Evolutionary conservation across 2,329 filamentous ascomycete genomes (phyloP).

Genomic region (Diatrype stigma): DNA sequence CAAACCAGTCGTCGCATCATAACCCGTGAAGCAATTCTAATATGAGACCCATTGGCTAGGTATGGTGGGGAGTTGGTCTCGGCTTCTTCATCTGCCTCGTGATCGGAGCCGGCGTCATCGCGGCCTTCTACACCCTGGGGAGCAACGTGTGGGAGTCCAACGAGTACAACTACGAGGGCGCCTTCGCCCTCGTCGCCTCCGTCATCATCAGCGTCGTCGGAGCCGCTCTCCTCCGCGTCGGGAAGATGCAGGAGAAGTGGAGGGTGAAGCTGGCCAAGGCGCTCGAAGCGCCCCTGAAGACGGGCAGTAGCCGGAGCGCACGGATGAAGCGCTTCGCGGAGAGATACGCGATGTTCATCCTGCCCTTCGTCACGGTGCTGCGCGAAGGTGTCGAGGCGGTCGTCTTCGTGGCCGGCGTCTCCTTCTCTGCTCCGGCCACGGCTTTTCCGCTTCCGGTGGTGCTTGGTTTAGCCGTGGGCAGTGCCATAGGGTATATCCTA

Average conservation of each 20-base stretch:
- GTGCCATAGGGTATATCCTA: slow-evolving; percentile 65
- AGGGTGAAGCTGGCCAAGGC: slow-evolving; percentile 73
- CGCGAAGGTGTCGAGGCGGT: slow-evolving; percentile 83
- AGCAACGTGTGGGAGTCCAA: slow-evolving; percentile 61
- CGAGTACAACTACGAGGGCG: slow-evolving; percentile 78
- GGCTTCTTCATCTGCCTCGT: slow-evolving; percentile 63
- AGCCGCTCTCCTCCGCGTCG: slow-evolving; percentile 72
- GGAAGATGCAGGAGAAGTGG: slow-evolving; percentile 85
- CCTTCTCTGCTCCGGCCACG: slow-evolving; percentile 68
- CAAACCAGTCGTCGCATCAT: no score
- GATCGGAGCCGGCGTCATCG: slow-evolving; percentile 65
- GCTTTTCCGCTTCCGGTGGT: slow-evolving; percentile 76
- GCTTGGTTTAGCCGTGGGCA: slow-evolving; percentile 64
- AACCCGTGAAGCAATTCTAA: background rate
- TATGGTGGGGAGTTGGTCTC: slow-evolving; percentile 63
- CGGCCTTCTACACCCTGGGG: slow-evolving; percentile 67
- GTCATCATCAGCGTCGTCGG: slow-evolving; percentile 81
- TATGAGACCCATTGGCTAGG: slow-evolving; percentile 33
- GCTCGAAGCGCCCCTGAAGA: slow-evolving; percentile 49
- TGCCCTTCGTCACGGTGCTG: slow-evolving; percentile 85
- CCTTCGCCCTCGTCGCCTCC: slow-evolving; percentile 69
- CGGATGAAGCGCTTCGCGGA: slow-evolving; percentile 62
- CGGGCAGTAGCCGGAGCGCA: slow-evolving; percentile 35
- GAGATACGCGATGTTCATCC: slow-evolving; percentile 80
- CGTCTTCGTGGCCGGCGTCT: slow-evolving; percentile 81